Percentiles rank a stretch among this genome's conserved stretches.
Conservation (phyloP, 805 yeast species). For the Wickerhamomyces bovis region DNA sequence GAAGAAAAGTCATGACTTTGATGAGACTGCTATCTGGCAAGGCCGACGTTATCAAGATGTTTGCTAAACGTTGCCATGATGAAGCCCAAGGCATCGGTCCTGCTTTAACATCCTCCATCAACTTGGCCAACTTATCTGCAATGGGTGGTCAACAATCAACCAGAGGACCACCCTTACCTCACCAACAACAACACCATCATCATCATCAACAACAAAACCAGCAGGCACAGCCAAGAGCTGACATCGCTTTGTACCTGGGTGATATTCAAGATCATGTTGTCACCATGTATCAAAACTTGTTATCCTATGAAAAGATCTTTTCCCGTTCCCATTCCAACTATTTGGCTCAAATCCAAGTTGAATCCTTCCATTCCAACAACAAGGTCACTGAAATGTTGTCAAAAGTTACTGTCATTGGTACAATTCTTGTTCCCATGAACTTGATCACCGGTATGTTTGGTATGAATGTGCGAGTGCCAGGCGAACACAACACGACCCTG, state of each 20-base stretch:
- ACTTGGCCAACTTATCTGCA: constrained; percentile 30
- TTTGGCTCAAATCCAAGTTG: constrained; percentile 90
- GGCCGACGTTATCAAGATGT: constrained; percentile 94
- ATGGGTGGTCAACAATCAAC: background rate
- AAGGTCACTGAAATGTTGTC: constrained; percentile 83
- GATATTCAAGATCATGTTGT: constrained; percentile 97
- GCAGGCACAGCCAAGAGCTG: constrained; percentile 69
- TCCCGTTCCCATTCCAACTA: constrained; percentile 89
- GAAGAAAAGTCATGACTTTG: constrained; percentile 88
- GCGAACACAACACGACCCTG: constrained; percentile 38
- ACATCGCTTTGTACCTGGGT: constrained; percentile 90
- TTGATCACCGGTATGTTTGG: constrained; percentile 89
- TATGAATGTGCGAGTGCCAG: constrained; percentile 91
- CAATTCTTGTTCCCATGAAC: constrained; percentile 84
- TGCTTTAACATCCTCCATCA: constrained; percentile 33
- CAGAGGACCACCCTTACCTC: background rate
- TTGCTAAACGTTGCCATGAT: constrained; percentile 91
- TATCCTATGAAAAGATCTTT: constrained; percentile 88
- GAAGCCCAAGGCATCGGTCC: constrained; percentile 37
- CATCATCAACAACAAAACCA: constrained; percentile 12
- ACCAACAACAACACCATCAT: constrained; percentile 4
- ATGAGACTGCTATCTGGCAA: constrained; percentile 87
- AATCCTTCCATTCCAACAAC: constrained; percentile 79
- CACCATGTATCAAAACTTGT: constrained; percentile 88
- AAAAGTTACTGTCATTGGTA: constrained; percentile 85